Conservation (phyloP, 2,329 filamentous ascomycete genomes). For the Nemania diffusa region DNA sequence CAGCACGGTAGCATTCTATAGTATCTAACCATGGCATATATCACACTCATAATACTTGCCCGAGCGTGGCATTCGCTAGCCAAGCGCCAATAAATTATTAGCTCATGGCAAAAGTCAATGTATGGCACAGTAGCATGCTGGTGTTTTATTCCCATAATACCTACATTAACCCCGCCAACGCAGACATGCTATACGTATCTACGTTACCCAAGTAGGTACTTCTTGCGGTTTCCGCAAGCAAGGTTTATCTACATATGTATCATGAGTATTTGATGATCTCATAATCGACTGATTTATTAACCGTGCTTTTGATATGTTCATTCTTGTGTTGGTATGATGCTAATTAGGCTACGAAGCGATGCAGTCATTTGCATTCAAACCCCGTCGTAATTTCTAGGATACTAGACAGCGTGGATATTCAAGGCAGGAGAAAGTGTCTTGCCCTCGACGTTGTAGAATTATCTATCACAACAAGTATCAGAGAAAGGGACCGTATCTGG, state of each 20-base stretch:
- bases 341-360: not conserved
- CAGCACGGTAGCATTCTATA: not conserved
- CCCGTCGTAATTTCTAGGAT: not conserved
- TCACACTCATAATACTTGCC: not conserved
- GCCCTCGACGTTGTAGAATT: conserved; percentile 20
- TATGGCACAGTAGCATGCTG: too few species aligned
- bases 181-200: not conserved
- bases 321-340: not conserved
- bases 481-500: conserved; percentile 33
- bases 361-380: not conserved
- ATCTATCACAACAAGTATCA: conserved; percentile 32
- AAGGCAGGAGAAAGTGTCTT: conserved; percentile 10
- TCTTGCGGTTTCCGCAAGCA: not conserved
- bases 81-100: not conserved
- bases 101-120: not conserved
- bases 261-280: not conserved
- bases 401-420: conserved; percentile 1
- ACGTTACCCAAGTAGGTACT: too few species aligned
- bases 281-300: not conserved
- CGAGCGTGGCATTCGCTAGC: not conserved
- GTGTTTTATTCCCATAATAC: too few species aligned
- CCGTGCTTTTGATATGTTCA: not conserved
- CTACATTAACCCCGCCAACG: too few species aligned
- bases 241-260: not conserved
- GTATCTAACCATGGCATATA: not conserved